Base-by-base conservation (phyloP, 495 filamentous ascomycete species). In the Neurospora pannonica region DNA sequence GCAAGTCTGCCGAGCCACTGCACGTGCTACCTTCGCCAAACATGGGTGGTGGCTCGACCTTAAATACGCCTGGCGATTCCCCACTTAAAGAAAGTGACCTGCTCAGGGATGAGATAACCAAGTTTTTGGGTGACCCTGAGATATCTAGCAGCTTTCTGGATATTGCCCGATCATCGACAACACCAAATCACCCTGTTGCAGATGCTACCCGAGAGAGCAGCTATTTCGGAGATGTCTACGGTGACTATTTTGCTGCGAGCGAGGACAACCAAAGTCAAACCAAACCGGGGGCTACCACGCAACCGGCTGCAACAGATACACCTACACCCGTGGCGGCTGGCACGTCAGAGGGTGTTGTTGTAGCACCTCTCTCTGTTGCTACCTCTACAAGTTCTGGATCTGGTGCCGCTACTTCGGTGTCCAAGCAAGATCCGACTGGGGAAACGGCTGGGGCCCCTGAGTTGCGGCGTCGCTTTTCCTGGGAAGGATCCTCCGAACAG, bases 51-150 rank as follows among this genome's bases (percentile, higher is more conserved):
- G 77, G 88, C 10, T 87, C 89, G 17, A 84, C 86, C 8, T 79
- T 89, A 71, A 90, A 88, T 71, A 88, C 89, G 5, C 87, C 84
- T 21, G 87, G 85, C 2, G 81, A 86, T 15, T 85, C 91, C 70
- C 84, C 85, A 2, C 87, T 93, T 71, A 87, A 90, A 40, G 92
- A 97, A 76, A 95, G 88, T 76, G 94, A 97, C 74, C 87, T 89
- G 71, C 81, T 97, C 70, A 84, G 91, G 38, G 91, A 94, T 75
- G 94, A 97, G 76, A 97, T 97, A 40, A 92, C 94, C 36, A 89
- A 88, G 42, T 92, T 89, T n/a, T 81, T 96, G 15, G 94, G 87
- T 76, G 87, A 89, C 11, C 79, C 75, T 0, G 71, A 76, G 13
- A 54, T 77, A 37, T 71, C 73, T n/a, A 38, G 46, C 31, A 67